These are phyloP conservation scores for Exophiala viscosa DNA, from an alignment of 2,329 filamentous ascomycete genomes.

Conservation along the genomic window DNA sequence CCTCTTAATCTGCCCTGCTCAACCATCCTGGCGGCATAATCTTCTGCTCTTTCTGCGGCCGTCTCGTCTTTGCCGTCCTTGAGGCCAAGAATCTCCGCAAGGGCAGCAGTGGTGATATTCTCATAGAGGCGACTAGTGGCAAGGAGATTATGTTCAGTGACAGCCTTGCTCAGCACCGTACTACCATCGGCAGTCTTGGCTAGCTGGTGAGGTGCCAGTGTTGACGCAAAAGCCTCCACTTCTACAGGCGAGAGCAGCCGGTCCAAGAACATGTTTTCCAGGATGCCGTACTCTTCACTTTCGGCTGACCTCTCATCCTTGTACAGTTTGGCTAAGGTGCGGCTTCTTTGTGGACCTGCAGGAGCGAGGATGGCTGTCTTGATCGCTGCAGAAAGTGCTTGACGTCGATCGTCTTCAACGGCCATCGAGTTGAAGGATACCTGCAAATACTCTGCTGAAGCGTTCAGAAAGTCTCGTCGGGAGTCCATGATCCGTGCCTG, in stretches of 20 bases:
- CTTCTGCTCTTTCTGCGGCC: slow-evolving; percentile 72
- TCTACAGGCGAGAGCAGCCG: slow-evolving; percentile 76
- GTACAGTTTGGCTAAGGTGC: slow-evolving; percentile 77
- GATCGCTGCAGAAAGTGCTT: slow-evolving; percentile 80
- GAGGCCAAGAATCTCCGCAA: slow-evolving; percentile 74
- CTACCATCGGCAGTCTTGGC: slow-evolving; percentile 85
- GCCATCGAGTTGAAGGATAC: slow-evolving; percentile 74
- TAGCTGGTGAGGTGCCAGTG: slow-evolving; percentile 80
- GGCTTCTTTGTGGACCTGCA: slow-evolving; percentile 78
- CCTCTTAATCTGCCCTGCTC: slow-evolving; percentile 86
- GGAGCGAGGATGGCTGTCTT: slow-evolving; percentile 90
- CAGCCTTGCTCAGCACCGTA: slow-evolving; percentile 87
- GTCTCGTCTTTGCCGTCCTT: slow-evolving; percentile 46
- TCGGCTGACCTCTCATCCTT: slow-evolving; percentile 81
- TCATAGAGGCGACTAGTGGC: slow-evolving; percentile 75
- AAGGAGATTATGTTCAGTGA: slow-evolving; percentile 93
- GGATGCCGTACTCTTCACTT: slow-evolving; percentile 76
- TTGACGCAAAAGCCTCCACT: slow-evolving; percentile 77
- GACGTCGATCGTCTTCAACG: slow-evolving; percentile 80
- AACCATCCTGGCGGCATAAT: slow-evolving; percentile 91
- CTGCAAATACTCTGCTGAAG: slow-evolving; percentile 81
- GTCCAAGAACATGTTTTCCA: slow-evolving; percentile 98
- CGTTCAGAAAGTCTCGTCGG: slow-evolving; percentile 82
- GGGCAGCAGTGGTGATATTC: slow-evolving; percentile 71
- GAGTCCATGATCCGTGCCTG: slow-evolving; percentile 92